Conservation (phyloP, 2,329 filamentous ascomycete species). For the Bipolaris cookei region DNA sequence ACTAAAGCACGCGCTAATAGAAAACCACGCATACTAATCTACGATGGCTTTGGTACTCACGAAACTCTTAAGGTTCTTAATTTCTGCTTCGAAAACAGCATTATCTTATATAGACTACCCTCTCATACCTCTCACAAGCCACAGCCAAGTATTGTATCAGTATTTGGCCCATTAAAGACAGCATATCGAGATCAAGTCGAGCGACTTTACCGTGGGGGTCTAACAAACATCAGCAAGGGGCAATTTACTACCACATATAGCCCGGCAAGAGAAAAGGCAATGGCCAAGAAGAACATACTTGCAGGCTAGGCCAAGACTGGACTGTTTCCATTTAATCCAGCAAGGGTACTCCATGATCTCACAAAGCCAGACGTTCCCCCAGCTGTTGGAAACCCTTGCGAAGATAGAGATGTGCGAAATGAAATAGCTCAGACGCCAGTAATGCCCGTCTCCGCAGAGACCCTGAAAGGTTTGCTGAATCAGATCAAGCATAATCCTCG, state of each 20-base stretch:
- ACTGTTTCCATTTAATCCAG: conserved; percentile 36
- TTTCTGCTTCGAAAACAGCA: conserved; percentile 44
- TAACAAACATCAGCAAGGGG: conserved; percentile 1
- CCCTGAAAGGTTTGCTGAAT: conserved; percentile 24
- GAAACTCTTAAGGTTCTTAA: conserved; percentile 44
- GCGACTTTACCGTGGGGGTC: background rate
- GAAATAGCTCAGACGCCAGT: conserved; percentile 15
- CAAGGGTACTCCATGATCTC: conserved; percentile 27
- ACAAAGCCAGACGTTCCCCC: conserved; percentile 27
- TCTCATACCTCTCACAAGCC: too few relatives aligned
- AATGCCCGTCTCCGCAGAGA: conserved; percentile 27
- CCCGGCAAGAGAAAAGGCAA: conserved; percentile 18
- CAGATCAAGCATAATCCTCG: conserved; percentile 22
- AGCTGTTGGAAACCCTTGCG: conserved; percentile 17
- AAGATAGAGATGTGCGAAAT: conserved; percentile 23
- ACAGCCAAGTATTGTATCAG: too few relatives aligned
- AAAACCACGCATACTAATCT: conserved; percentile 5
- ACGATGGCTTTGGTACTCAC: conserved; percentile 40
- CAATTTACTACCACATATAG: conserved; percentile 7
- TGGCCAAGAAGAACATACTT: conserved; percentile 38
- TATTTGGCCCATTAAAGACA: too few relatives aligned
- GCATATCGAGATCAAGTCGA: conserved; percentile 6
- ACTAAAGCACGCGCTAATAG: conserved; percentile 2
- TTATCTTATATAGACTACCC: conserved; percentile 20
- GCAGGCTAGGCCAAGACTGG: conserved; percentile 29